Evolutionary conservation across 352 stramenopile species (phyloP), one percentile per base, ranked within the genome.

Genomic region (Pythium aquatile): DNA sequence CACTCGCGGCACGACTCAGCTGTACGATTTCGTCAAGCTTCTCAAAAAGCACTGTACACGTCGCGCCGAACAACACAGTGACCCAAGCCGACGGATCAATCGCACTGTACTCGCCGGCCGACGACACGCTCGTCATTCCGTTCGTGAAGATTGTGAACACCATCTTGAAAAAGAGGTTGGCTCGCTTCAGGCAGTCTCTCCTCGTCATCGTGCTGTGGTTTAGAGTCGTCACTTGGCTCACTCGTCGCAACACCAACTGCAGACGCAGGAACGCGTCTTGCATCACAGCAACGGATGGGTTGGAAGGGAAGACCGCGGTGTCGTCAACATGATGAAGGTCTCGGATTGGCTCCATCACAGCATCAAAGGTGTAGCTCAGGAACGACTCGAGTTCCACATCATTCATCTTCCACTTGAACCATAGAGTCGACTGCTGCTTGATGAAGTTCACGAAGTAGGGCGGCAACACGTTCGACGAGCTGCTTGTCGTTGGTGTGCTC

Each of bases 391-490:
- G 35, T 51, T 94, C 81, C 6, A 51, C n/a, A 9, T 74, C 58
- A 13, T 75, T 74, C 61, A 94, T 81, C 55, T 83, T 90, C 83
- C 83, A 94, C 44, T 89, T 91, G 3, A 69, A 55, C 85, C 85
- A 94, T 47, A 94, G 74, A 4, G 60, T 28, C 1, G 73, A 69
- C 65, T 93, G 85, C 56, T 93, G 85, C 47, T 93, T 94, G 47
- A 94, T 85, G 53, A 94, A 94, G 52, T 94, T 94, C 26, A 94
- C 79, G 54, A 94, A 92, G 60, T 94, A 94, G 29, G 85, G 85
- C 13, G 85, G 85, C 44, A 94, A 63, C 13, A 86, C 83, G 56
- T 91, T 92, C 20, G 68, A 79, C 8, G 85, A 90, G 26, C 58
- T 70, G 17, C 54, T 44, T 0, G 74, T 71, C 26, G 81, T 69